Evolutionary conservation across 2,329 filamentous ascomycete species (phyloP).

Genomic region (Fusarium sp.): DNA sequence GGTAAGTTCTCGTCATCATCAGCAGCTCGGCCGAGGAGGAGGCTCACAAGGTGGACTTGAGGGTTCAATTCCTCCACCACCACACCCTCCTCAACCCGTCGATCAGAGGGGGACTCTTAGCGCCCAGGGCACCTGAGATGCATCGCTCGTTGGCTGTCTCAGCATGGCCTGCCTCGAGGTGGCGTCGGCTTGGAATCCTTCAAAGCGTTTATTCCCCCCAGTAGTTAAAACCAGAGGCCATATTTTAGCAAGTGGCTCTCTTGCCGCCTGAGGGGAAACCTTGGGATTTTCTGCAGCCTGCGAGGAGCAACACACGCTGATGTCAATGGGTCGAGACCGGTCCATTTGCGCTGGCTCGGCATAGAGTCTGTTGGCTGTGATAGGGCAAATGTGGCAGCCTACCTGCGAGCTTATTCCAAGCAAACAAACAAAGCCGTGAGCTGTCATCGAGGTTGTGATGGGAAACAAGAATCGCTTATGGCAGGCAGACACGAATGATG

Average conservation of each 20-base stretch:
- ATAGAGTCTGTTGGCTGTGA: not conserved
- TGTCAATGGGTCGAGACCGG: conserved; percentile 19
- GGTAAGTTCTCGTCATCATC: conserved; percentile 23
- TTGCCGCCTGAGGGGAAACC: not conserved
- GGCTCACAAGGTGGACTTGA: conserved; percentile 12
- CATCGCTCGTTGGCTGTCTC: conserved; percentile 25
- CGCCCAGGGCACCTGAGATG: conserved; percentile 23
- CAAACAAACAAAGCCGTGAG: conserved; percentile 4
- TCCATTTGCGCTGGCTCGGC: conserved; percentile 12
- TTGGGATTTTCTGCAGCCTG: not conserved
- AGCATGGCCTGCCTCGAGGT: conserved; percentile 14
- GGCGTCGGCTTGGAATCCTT: conserved; percentile 26
- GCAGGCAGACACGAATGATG: not conserved
- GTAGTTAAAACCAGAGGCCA: not conserved
- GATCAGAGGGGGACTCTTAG: conserved; percentile 33
- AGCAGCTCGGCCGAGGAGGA: conserved; percentile 8
- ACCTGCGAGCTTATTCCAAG: not conserved
- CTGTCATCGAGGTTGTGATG: conserved; percentile 29
- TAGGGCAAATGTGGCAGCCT: not conserved
- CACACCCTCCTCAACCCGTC: conserved; percentile 17
- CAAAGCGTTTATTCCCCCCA: not conserved
- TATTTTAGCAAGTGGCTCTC: not conserved
- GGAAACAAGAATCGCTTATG: conserved; percentile 15
- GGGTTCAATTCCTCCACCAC: conserved; percentile 24
- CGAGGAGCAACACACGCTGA: conserved; percentile 2